These are phyloP conservation scores for Suillus placidus DNA, from an alignment of 768 basidiomycete species.

Conservation along the genomic window DNA sequence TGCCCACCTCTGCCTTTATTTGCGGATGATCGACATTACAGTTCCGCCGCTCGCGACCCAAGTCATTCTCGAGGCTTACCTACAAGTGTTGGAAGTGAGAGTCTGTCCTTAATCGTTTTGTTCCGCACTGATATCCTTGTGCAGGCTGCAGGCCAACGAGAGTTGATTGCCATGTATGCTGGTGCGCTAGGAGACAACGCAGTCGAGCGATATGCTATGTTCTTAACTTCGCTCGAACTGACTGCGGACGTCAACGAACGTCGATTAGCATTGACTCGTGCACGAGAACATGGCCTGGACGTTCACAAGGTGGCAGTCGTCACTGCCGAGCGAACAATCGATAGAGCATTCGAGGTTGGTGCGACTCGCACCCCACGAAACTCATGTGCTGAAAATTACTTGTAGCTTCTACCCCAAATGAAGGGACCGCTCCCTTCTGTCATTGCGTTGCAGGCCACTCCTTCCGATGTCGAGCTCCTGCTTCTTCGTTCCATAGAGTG, in stretches of 20 bases:
- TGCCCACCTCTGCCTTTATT: constrained; percentile 74
- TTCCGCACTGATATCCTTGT: constrained; percentile 4
- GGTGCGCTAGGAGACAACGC: constrained; percentile 89
- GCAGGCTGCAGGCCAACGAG: constrained; percentile 74
- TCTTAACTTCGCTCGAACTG: constrained; percentile 78
- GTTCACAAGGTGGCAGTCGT: constrained; percentile 76
- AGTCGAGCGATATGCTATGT: constrained; percentile 88
- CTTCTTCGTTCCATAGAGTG: constrained; percentile 92
- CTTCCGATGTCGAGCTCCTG: constrained; percentile 60
- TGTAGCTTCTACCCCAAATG: constrained; percentile 52
- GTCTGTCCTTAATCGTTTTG: neutral
- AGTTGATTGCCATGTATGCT: constrained; percentile 93
- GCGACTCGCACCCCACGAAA: constrained; percentile 7
- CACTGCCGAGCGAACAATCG: constrained; percentile 78
- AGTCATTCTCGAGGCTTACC: constrained; percentile 83
- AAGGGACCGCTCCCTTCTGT: constrained; percentile 63
- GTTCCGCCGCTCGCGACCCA: constrained; percentile 79
- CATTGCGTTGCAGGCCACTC: constrained; percentile 54
- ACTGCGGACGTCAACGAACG: constrained; percentile 66
- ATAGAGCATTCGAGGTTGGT: constrained; percentile 65
- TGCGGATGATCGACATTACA: constrained; percentile 64
- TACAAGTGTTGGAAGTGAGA: constrained; percentile 81
- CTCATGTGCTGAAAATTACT: constrained; percentile 14
- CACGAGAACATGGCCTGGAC: constrained; percentile 84
- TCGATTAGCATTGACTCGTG: constrained; percentile 67